Evolutionary conservation across 2,329 filamentous ascomycete species (phyloP).

Genomic region (Emergomyces pasteurianus): DNA sequence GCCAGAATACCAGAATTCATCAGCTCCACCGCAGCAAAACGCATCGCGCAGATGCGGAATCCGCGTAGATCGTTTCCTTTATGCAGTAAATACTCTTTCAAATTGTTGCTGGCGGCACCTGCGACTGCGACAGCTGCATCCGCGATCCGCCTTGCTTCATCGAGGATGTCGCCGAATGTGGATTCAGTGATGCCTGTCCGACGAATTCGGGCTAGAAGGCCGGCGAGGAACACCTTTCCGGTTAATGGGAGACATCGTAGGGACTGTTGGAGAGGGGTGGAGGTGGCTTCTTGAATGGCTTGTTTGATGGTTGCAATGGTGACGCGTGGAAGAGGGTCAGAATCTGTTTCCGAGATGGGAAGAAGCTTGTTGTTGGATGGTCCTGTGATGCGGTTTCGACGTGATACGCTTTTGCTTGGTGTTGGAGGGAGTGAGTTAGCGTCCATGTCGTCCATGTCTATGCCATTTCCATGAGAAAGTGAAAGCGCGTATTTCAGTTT

Average conservation of each 20-base stretch:
- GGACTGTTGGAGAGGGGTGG: constrained; percentile 81
- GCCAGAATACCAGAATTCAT: constrained; percentile 80
- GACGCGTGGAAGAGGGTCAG: constrained; percentile 46
- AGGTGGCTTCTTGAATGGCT: constrained; percentile 90
- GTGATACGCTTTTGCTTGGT: constrained; percentile 28
- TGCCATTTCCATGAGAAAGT: constrained; percentile 5
- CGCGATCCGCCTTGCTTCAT: constrained; percentile 64
- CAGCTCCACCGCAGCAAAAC: constrained; percentile 66
- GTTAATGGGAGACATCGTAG: constrained; percentile 69
- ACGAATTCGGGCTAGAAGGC: constrained; percentile 64
- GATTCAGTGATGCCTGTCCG: constrained; percentile 79
- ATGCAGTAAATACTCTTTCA: constrained; percentile 49
- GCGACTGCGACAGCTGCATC: constrained; percentile 30
- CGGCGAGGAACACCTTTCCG: constrained; percentile 75
- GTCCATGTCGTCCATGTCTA: constrained; percentile 9
- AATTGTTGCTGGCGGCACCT: constrained; percentile 44
- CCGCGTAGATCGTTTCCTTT: constrained; percentile 14
- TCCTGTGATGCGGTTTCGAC: constrained; percentile 6
- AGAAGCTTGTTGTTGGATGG: constrained; percentile 1
- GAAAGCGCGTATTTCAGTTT: constrained; percentile 3
- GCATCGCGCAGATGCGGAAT: constrained; percentile 46
- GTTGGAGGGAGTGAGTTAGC: constrained; percentile 30
- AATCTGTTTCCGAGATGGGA: constrained; percentile 9
- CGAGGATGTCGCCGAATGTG: constrained; percentile 75
- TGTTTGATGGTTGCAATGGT: constrained; percentile 89